Conservation (phyloP, 306 rosid species). For the Vigna reflexopilosa region DNA sequence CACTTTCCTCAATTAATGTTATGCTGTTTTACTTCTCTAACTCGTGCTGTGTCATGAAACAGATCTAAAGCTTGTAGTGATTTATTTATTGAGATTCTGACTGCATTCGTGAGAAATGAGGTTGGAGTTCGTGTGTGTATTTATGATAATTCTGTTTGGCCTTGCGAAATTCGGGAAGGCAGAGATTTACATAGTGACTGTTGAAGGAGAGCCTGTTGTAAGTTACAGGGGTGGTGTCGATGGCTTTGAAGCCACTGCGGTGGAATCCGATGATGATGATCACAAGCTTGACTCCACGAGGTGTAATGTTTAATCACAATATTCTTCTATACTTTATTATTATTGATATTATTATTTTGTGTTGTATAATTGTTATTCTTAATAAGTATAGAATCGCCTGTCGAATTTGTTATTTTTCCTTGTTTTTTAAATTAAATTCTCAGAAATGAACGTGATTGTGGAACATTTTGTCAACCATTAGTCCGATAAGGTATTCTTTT, state of each 20-base stretch:
- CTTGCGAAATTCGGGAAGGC: constrained; percentile 60
- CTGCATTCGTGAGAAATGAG: constrained; percentile 53
- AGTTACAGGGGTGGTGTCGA: constrained; percentile 81
- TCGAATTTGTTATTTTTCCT: neutral
- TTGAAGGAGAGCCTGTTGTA: constrained; percentile 93
- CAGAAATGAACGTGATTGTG: neutral
- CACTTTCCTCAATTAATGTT: no score
- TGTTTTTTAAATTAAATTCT: neutral
- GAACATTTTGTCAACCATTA: neutral
- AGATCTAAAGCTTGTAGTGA: constrained; percentile 32
- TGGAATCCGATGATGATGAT: constrained; percentile 45
- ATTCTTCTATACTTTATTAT: neutral
- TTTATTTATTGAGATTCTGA: constrained; percentile 41
- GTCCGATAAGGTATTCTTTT: constrained; percentile 14
- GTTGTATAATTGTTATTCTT: neutral
- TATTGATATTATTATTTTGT: neutral
- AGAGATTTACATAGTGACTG: constrained; percentile 80
- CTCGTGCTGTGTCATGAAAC: constrained; percentile 31
- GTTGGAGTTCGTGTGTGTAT: constrained; percentile 47
- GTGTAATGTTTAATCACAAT: constrained; percentile 52
- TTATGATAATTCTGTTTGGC: constrained; percentile 50
- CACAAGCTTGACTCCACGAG: constrained; percentile 59
- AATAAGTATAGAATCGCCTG: neutral
- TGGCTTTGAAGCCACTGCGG: constrained; percentile 57
- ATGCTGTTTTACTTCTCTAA: neutral